Base-by-base conservation (phyloP, 2,329 filamentous ascomycete species). In the Colletotrichum horii region DNA sequence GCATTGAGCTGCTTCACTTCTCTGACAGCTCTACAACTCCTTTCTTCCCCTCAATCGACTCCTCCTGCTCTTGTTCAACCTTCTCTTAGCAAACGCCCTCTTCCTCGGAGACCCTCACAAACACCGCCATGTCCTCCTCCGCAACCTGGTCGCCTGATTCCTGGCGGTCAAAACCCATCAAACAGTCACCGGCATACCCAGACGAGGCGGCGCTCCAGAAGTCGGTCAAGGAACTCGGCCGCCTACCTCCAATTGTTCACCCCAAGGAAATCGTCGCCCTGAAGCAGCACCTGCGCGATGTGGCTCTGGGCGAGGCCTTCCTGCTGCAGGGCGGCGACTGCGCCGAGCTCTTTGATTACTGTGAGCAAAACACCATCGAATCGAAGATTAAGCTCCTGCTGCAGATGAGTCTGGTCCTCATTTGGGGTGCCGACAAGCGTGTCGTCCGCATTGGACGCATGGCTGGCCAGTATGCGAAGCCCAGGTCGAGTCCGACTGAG, bases 401-500 rank as follows among this genome's bases (percentile, higher is more conserved):
- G 75, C 97, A 99, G 87, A 98, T 99, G 96, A 98, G 95, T 78
- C 87, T 99, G 79, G 95, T 99, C 2, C 89, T 99, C 76, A 96
- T 98, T 83, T 98, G 96, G 94, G 97, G 95, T 79, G 90, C 89
- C 75, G 89, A 90, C 85, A 93, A 92, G 86, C 94, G 95, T 8
- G 96, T 99, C 6, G 95, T 99, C 64, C 93, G 97, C 79, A 98
- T 99, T 81, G 97, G 95, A 19, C 93, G 97, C 76, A 98, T 98
- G 93, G 97, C 97, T 15, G 97, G 97, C 5, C 97, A 99, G 88
- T 99, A 98, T 82, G 97, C 97, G 34, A 99, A 99, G 86, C 97
- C 96, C 4, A 90, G 97, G 72, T 98, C 95, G 6, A 98, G 94
- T 80, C 94, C 96, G 0, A 96, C 92, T 48, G 97, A 99, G 87